These are phyloP conservation scores for Pyronema omphalodes DNA, from an alignment of 495 filamentous ascomycete species.

Conservation along the genomic window DNA sequence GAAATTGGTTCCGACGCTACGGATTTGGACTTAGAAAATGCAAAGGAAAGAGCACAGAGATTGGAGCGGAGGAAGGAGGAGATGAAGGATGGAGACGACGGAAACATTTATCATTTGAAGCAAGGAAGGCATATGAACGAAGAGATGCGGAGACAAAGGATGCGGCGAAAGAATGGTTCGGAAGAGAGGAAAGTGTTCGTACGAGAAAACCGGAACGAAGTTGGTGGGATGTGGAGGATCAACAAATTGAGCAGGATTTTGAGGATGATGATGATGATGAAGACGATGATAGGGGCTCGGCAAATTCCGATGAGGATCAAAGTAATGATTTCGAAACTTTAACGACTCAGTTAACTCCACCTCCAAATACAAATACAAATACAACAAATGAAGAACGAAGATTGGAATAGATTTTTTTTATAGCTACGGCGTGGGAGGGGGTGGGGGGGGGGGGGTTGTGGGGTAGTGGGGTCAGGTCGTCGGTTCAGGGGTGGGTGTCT, in stretches of 20 bases:
- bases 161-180: conserved; percentile 19
- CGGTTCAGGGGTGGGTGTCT: too few relatives aligned
- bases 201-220: not conserved
- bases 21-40: conserved; percentile 11
- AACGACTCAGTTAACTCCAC: too few relatives aligned
- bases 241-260: not conserved
- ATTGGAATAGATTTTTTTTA: too few relatives aligned
- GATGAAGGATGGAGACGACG: conserved; percentile 15
- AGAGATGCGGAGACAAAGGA: conserved; percentile 20
- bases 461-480: too few relatives aligned
- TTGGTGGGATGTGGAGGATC: not conserved
- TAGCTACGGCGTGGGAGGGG: too few relatives aligned
- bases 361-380: too few relatives aligned
- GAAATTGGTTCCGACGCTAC: conserved; percentile 22
- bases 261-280: not conserved
- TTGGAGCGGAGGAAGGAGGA: conserved; percentile 8
- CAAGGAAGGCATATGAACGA: conserved; percentile 22
- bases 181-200: not conserved
- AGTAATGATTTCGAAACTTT: too few relatives aligned
- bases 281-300: not conserved
- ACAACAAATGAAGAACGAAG: too few relatives aligned
- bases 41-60: conserved; percentile 1
- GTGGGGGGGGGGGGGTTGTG: too few relatives aligned
- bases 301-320: not conserved
- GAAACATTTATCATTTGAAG: conserved; percentile 21